Evolutionary conservation across 345 rosid species (phyloP).

Genomic region (Raphanus raphanistrum): DNA sequence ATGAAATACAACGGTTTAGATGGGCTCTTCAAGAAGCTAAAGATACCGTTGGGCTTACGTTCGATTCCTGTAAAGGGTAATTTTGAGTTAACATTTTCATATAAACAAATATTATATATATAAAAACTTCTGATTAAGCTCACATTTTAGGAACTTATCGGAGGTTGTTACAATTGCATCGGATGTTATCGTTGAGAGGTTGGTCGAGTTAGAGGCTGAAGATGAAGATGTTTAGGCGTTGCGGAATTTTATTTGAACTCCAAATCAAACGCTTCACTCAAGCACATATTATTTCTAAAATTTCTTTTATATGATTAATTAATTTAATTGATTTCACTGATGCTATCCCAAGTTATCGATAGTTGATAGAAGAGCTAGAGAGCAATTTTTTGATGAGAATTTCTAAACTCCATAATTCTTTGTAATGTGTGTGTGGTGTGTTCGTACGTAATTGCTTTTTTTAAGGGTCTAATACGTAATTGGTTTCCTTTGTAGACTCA

Average conservation of each 20-base stretch:
- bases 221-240: constrained; percentile 20
- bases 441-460: not conserved
- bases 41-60: constrained; percentile 61
- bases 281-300: not conserved
- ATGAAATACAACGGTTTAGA: constrained; percentile 50
- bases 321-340: constrained; percentile 25
- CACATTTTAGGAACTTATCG: constrained; percentile 51
- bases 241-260: not conserved
- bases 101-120: not conserved
- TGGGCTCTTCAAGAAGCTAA: constrained; percentile 72
- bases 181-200: constrained; percentile 55
- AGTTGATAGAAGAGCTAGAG: constrained; percentile 15
- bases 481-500: not conserved
- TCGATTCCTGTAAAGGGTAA: constrained; percentile 68
- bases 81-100: not conserved
- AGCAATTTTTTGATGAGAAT: not conserved
- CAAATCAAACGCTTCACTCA: not conserved
- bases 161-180: constrained; percentile 63
- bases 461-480: not conserved
- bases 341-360: constrained; percentile 17
- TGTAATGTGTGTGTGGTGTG: not conserved
- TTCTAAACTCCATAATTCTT: not conserved
- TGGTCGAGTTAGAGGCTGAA: constrained; percentile 53
- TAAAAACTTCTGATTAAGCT: not conserved
- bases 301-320: not conserved